Percentiles rank a stretch among this genome's conserved stretches.
Evolutionary conservation across 805 yeast species (phyloP).

Genomic region (Starmera quercuum): DNA sequence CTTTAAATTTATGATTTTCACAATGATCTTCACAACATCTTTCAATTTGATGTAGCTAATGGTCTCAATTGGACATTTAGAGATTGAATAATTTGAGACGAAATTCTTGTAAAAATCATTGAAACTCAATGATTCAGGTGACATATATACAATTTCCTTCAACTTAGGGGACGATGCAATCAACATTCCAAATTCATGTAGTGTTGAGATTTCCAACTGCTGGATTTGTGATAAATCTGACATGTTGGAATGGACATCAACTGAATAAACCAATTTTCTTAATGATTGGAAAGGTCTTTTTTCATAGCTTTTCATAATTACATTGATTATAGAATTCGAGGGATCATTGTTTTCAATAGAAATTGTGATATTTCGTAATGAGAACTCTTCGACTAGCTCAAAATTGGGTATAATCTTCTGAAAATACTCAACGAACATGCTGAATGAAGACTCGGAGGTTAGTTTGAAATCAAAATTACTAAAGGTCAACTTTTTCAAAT

Average conservation of each 20-base stretch:
- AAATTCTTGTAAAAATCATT: not conserved
- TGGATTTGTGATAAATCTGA: too few species aligned
- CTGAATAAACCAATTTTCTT: not conserved
- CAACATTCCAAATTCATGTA: not conserved
- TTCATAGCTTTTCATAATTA: not conserved
- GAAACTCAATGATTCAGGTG: not conserved
- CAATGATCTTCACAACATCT: constrained; percentile 4
- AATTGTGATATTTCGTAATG: constrained; percentile 1
- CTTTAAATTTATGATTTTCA: constrained; percentile 7
- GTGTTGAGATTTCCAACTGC: too few species aligned
- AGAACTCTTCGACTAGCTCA: not conserved
- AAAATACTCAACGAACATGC: not conserved
- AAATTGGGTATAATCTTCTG: not conserved
- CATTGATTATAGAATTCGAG: not conserved
- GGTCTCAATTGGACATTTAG: not conserved
- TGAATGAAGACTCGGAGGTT: not conserved
- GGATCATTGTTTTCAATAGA: not conserved
- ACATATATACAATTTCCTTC: not conserved
- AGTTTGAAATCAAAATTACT: not conserved
- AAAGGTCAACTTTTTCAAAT: not conserved
- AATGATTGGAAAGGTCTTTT: not conserved
- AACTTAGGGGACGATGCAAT: not conserved
- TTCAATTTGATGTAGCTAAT: constrained; percentile 1
- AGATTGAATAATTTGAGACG: not conserved
- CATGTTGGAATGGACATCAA: not conserved